A percentile compares a stretch with the other conserved stretches of the same genome.
These are phyloP conservation scores for Fusarium sp. DNA, from an alignment of 2,329 filamentous ascomycete species.

Conservation along the genomic window DNA sequence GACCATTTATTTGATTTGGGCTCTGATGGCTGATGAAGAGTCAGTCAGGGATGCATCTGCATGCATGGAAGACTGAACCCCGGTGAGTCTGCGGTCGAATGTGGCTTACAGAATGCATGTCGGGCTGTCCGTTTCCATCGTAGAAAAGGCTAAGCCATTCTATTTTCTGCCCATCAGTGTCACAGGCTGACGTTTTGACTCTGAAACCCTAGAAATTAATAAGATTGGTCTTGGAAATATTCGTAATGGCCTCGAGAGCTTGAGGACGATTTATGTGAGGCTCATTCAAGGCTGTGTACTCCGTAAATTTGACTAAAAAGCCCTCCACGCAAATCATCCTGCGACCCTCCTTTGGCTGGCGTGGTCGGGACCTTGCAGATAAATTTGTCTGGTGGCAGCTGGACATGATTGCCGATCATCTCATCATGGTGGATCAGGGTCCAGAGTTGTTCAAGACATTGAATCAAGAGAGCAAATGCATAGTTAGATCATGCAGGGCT, in stretches of 20 bases:
- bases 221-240: not conserved
- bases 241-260: not conserved
- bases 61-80: slow-evolving; percentile 28
- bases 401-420: slow-evolving; percentile 26
- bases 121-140: slow-evolving; percentile 30
- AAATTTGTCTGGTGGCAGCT: slow-evolving; percentile 17
- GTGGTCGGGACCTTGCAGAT: slow-evolving; percentile 41
- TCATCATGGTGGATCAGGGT: slow-evolving; percentile 33
- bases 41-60: slow-evolving; percentile 27
- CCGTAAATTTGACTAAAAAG: not conserved
- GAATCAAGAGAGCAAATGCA: not conserved
- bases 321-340: slow-evolving; percentile 31
- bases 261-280: slow-evolving; percentile 3
- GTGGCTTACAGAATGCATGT: slow-evolving; percentile 33
- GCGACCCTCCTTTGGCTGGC: slow-evolving; percentile 25
- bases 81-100: slow-evolving; percentile 22
- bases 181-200: slow-evolving; percentile 1
- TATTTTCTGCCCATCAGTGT: slow-evolving; percentile 21
- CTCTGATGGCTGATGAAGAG: slow-evolving; percentile 6
- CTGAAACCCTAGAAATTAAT: not conserved
- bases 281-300: slow-evolving; percentile 14
- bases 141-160: slow-evolving; percentile 23
- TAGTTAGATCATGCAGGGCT: slow-evolving; percentile 33
- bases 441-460: slow-evolving; percentile 1
- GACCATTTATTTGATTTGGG: slow-evolving; percentile 5